These are phyloP conservation scores for Cyphellophora europaea DNA, from an alignment of 2,329 filamentous ascomycete species.

Conservation along the genomic window DNA sequence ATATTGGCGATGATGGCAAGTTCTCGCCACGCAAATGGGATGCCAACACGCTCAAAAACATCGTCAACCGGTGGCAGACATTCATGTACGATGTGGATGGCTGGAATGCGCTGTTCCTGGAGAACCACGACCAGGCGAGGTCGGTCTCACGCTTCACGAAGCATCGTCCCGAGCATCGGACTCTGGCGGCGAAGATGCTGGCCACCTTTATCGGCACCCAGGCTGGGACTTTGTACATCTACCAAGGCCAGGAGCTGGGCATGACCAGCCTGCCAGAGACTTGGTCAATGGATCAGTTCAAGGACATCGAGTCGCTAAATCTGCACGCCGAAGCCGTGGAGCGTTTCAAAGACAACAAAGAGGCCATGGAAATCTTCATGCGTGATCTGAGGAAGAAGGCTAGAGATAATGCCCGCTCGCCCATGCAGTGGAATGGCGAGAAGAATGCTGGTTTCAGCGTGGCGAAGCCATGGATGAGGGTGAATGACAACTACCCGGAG, in stretches of 20 bases:
- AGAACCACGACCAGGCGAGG: slow-evolving; percentile 55
- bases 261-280: slow-evolving; percentile 44
- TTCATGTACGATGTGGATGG: slow-evolving; percentile 39
- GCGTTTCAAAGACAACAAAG: slow-evolving; percentile 5
- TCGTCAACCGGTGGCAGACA: slow-evolving; percentile 42
- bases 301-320: slow-evolving; percentile 35
- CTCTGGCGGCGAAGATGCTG: slow-evolving; percentile 43
- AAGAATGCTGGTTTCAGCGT: slow-evolving; percentile 48
- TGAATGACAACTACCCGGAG: slow-evolving; percentile 43
- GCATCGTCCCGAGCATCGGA: slow-evolving; percentile 36
- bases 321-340: slow-evolving; percentile 31
- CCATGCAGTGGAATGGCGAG: slow-evolving; percentile 54
- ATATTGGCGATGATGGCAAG: slow-evolving; percentile 41
- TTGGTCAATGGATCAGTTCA: slow-evolving; percentile 39
- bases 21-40: slow-evolving; percentile 37
- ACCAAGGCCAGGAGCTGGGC: slow-evolving; percentile 54
- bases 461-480: slow-evolving; percentile 48
- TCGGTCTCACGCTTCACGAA: slow-evolving; percentile 44
- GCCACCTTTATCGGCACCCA: slow-evolving; percentile 39
- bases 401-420: slow-evolving; percentile 54
- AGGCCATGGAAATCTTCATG: slow-evolving; percentile 2
- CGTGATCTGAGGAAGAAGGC: slow-evolving; percentile 11
- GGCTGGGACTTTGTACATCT: slow-evolving; percentile 49
- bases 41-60: slow-evolving; percentile 39
- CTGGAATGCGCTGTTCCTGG: slow-evolving; percentile 53